These are phyloP conservation scores for Acanthamoeba lenticulata DNA, from an alignment of 208 protist species.

Conservation along the genomic window DNA sequence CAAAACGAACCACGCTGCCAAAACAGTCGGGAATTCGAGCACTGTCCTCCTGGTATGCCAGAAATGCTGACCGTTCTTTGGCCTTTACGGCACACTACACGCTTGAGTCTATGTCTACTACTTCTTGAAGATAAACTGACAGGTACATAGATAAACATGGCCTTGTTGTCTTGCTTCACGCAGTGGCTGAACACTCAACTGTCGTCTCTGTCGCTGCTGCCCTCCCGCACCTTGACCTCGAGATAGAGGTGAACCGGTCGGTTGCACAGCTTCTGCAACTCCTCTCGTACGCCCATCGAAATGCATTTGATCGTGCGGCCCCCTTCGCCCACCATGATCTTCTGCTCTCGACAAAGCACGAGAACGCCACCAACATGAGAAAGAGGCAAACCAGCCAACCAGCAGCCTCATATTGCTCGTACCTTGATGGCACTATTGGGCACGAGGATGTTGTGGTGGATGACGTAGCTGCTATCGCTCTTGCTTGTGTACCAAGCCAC, in stretches of 20 bases:
- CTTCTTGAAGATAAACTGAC: too few species aligned
- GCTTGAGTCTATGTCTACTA: too few species aligned
- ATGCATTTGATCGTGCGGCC: constrained; percentile 28
- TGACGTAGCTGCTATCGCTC: background rate
- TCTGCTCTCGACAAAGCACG: background rate
- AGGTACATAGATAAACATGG: too few species aligned
- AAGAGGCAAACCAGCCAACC: background rate
- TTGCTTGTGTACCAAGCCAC: background rate
- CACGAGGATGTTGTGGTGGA: constrained; percentile 25
- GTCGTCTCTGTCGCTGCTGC: too few species aligned
- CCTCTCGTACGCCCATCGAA: background rate
- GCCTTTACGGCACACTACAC: too few species aligned
- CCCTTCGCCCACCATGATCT: constrained; percentile 18
- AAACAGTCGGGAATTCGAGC: too few species aligned
- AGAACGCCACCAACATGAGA: background rate
- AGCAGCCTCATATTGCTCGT: background rate
- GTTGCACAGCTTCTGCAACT: constrained; percentile 1
- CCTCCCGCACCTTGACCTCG: background rate
- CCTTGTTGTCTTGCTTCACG: too few species aligned
- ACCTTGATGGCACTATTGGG: background rate
- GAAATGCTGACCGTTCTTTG: too few species aligned
- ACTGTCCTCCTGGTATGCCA: too few species aligned
- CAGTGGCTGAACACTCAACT: too few species aligned
- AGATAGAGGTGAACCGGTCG: constrained; percentile 14
- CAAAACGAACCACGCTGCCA: too few species aligned